Base-by-base conservation (phyloP, 192 early-diverging fungal genomes). In the Linnemannia hyalina region DNA sequence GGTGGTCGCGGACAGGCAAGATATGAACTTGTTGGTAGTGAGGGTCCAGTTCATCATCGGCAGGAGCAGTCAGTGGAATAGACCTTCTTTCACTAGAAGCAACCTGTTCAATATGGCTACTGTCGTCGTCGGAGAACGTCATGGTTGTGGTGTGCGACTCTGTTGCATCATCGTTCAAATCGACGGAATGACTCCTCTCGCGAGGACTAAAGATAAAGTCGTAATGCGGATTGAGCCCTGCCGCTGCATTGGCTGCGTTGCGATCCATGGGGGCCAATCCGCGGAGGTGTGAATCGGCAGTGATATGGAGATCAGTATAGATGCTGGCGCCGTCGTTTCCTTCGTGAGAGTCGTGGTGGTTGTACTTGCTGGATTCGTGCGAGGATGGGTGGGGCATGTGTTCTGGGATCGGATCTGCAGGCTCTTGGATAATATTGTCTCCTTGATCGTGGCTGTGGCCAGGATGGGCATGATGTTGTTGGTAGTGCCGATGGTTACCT, bases 331-430 rank as follows among this genome's bases (percentile, higher is more conserved):
- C 72, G 16, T 49, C n/a, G 18, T 23, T 46, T 10, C 44, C 11
- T 26, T 46, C 71, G 42, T 46, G 38, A 32, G 26, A 22, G 20
- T 73, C 71, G n/a, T 29, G 41, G 7, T 73, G 71, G 23, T 16
- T 46, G 15, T 18, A 32, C 32, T 74, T 35, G 6, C 44, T 3
- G 18, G 15, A 57, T 20, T 57, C 40, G 1, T 49, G 20, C 36
- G 57, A 9, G 36, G 46, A 29, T 23, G 13, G 3, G 70, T 9
- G 20, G 0, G 77, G 82, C 1, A 42, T 76, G 5, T 69, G 77
- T 29, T 75, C 73, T 35, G 82, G 82, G 18, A n/a, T 70, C 35
- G 82, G 77, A 36, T 75, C 73, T 47, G 77, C 82, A 35, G 82
- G 77, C 35, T 70, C 35, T 10, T 80, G 68, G 4, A 32, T 68